Percentiles rank a stretch among this genome's conserved stretches.
phyloP scores from a whole-genome alignment of 257 asterid species.

The Thymus mandschuricus region DNA sequence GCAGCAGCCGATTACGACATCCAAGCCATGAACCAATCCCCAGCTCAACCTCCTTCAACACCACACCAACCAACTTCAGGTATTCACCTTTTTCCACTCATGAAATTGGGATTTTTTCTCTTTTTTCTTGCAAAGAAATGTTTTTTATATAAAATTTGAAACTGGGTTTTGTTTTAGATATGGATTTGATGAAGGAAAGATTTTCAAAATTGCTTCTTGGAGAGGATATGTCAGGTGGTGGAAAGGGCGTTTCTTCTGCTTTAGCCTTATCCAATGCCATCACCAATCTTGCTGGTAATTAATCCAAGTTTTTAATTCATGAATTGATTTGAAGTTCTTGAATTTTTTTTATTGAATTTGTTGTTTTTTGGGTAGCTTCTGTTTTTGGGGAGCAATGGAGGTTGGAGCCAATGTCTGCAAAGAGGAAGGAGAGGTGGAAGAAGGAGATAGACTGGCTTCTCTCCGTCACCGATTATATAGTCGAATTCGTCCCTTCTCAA shows the following conservation, averaged over 20 bases:
- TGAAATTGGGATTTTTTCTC: not conserved
- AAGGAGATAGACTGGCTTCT: slow-evolving; percentile 85
- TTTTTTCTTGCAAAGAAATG: too few relatives aligned
- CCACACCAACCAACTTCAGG: slow-evolving; percentile 37
- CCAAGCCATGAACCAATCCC: slow-evolving; percentile 31
- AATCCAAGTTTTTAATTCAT: not conserved
- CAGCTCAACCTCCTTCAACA: not conserved
- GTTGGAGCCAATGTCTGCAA: slow-evolving; percentile 79
- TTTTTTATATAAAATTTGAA: too few relatives aligned
- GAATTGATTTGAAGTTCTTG: too few relatives aligned
- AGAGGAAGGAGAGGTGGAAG: slow-evolving; percentile 75
- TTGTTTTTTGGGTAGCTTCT: slow-evolving; percentile 57
- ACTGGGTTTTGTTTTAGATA: slow-evolving; percentile 41
- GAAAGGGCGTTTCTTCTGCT: slow-evolving; percentile 94
- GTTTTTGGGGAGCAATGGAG: slow-evolving; percentile 80
- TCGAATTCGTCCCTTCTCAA: slow-evolving; percentile 83
- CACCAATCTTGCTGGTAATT: slow-evolving; percentile 83
- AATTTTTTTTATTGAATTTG: too few relatives aligned
- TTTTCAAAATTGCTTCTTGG: slow-evolving; percentile 81
- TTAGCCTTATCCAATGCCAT: slow-evolving; percentile 86
- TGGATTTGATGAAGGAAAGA: slow-evolving; percentile 78
- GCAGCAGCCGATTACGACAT: slow-evolving; percentile 25
- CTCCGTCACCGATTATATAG: slow-evolving; percentile 79
- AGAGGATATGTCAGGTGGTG: slow-evolving; percentile 96
- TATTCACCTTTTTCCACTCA: not conserved